Percentiles rank a stretch among this genome's conserved stretches.
These are phyloP conservation scores for Metarhizium album DNA, from an alignment of 2,329 filamentous ascomycete species.

Conservation along the genomic window DNA sequence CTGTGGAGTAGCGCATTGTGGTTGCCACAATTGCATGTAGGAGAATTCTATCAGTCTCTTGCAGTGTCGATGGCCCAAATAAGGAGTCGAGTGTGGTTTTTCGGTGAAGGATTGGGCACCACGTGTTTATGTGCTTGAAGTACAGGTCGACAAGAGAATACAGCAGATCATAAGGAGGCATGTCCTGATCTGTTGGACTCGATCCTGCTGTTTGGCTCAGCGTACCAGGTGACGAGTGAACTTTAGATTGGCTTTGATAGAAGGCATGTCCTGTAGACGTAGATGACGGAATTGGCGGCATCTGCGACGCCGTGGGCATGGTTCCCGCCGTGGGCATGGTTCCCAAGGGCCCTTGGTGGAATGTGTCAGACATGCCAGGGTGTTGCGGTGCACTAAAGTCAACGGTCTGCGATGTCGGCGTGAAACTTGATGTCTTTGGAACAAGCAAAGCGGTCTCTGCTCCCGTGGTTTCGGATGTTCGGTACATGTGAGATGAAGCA, in stretches of 20 bases:
- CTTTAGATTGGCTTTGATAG: conserved; percentile 18
- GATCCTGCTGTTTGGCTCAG: conserved; percentile 25
- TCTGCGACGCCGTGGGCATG: conserved; percentile 26
- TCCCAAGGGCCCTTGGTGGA: conserved; percentile 31
- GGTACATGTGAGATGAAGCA: conserved; percentile 30
- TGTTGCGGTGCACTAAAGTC: conserved; percentile 39
- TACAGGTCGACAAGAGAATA: conserved; percentile 66
- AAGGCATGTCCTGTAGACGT: conserved; percentile 37
- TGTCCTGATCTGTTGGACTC: conserved; percentile 43
- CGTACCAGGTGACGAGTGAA: conserved; percentile 16
- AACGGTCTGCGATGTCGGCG: conserved; percentile 33
- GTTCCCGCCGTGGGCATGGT: conserved; percentile 29
- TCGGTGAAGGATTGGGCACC: conserved; percentile 85
- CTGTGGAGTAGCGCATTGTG: conserved; percentile 72
- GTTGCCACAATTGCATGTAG: conserved; percentile 85
- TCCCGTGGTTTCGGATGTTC: conserved; percentile 41
- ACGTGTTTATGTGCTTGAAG: conserved; percentile 71
- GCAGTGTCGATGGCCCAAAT: conserved; percentile 65
- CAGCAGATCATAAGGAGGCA: conserved; percentile 64
- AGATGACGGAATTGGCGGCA: conserved; percentile 26
- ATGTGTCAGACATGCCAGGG: conserved; percentile 38
- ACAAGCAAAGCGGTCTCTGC: conserved; percentile 49
- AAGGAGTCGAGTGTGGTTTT: conserved; percentile 71
- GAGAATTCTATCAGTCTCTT: conserved; percentile 72
- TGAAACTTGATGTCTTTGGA: conserved; percentile 45